Evolutionary conservation across 805 yeast genomes (phyloP), one percentile per base, ranked within the genome.

Genomic region (Ogataea nonfermentans): DNA sequence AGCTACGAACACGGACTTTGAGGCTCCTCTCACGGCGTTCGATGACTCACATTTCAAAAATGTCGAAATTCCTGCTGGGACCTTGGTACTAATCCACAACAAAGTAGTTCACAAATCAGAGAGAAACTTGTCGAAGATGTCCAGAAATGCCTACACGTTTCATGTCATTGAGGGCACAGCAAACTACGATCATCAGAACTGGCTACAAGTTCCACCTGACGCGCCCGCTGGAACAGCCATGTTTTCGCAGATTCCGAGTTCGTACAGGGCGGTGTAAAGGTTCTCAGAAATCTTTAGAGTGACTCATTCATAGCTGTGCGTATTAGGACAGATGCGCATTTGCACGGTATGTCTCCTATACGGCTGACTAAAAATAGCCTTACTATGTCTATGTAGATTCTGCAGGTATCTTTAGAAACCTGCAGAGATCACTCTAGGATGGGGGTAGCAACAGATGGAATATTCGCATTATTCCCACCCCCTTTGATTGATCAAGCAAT

Each of bases 121-220:
- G 48, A 65, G 66, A 37, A 85, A 85, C 55, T 35, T 53, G 1
- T 76, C 84, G 9, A 48, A 49, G 4, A 68, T 66, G 41, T 79
- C 87, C 8, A 68, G 95, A 46, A 83, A 69, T 53, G 93, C 89
- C 0, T 85, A 84, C 60, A 82, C 93, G 0, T 85, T 85, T 62
- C 95, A 85, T 55, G 72, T 81, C 30, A 81, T 85, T 41, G 93
- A 85, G 37, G 91, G 91, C 2, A 60, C 46, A 2, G 65, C 74
- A 9, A 57, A 70, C 17, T 85, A 83, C 52, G 93, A 84, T 55
- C 62, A 64, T 15, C 59, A 68, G 52, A 84, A 84, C 56, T 85
- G 95, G 93, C 68, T 84, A 24, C 95, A 85, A 54, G 78, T 84
- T 4, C 93, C 93, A 2, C 74, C 81, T 0, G 53, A 73, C 4